These are phyloP conservation scores for Acer negundo DNA, from an alignment of 345 rosid genomes.

Conservation along the genomic window DNA sequence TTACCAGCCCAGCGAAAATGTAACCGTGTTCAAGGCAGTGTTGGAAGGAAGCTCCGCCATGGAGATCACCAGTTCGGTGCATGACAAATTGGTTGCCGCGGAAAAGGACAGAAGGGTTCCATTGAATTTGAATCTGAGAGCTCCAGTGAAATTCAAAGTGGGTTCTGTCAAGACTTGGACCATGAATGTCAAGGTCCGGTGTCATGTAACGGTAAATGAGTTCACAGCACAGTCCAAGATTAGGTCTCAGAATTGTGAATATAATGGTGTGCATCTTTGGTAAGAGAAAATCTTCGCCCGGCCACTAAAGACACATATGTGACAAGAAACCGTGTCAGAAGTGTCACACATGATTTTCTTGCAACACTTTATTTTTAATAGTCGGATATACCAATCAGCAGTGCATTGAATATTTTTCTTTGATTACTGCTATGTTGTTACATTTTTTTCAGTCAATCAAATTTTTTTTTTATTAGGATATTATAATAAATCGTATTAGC, in stretches of 20 bases:
- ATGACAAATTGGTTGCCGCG: slow-evolving; percentile 25
- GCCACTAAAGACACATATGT: no score
- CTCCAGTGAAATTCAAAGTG: slow-evolving; percentile 62
- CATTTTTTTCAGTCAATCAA: no score
- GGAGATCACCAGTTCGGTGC: slow-evolving; percentile 28
- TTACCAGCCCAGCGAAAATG: slow-evolving; percentile 61
- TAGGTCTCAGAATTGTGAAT: slow-evolving; percentile 46
- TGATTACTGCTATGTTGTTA: no score
- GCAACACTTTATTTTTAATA: no score
- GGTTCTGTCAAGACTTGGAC: slow-evolving; percentile 84
- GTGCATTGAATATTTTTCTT: no score
- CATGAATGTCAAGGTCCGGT: slow-evolving; percentile 59
- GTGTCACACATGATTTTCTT: no score
- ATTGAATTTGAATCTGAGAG: slow-evolving; percentile 52
- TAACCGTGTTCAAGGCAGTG: slow-evolving; percentile 47
- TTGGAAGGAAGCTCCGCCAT: slow-evolving; percentile 43
- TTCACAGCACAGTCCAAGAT: slow-evolving; percentile 56
- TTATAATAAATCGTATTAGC: no score
- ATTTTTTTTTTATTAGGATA: no score
- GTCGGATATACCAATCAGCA: no score
- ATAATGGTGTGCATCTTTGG: slow-evolving; percentile 62
- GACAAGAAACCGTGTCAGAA: no score
- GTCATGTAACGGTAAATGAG: slow-evolving; percentile 72
- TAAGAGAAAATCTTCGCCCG: slow-evolving; percentile 5
- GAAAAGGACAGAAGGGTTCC: slow-evolving; percentile 48